Evolutionary conservation across 495 filamentous ascomycete species (phyloP), one percentile per base, ranked within the genome.

Genomic region (Coniosporium apollinis): DNA sequence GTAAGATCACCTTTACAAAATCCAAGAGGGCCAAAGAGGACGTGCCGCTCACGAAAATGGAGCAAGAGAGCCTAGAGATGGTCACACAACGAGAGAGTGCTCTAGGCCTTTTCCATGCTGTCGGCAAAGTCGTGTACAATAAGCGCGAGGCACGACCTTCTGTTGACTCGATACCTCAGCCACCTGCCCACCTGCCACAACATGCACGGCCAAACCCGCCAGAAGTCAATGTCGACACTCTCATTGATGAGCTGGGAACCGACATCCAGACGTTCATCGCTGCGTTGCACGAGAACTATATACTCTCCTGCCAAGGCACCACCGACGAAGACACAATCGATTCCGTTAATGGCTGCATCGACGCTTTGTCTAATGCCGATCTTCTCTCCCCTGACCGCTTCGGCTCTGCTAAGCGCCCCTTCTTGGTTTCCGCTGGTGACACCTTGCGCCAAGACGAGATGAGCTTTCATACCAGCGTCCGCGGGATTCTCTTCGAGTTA

Each of bases 221-320:
- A 6, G 69, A 82, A 43, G 75, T 86, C 1, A 60, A 65, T 19
- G 68, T 82, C 17, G 75, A 92, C 43, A 67, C 69, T 5, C 61
- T 99, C 19, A 70, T 85, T 14, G 79, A 93, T 42, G 85, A 93
- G 52, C 81, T 79, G 3, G 89, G 89, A 5, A 91, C 85, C 2
- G 89, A 96, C 48, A 74, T 71, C 0, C 67, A 75, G 36, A 94
- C 86, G 0, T 93, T 96, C 49, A 71, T 94, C 35, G 74, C 79
- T n/a, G 80, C 82, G 1, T 60, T 99, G 7, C 89, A 99, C 51
- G 89, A 99, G 47, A 99, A 99, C 50, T 96, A 87, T 45, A 64
- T 79, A 1, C 60, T 78, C 5, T 94, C 87, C 0, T 94, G 87
- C 48, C 69, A 77, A 37, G 66, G 71, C 8, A 56, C 52, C n/a